Percentiles rank a stretch among this genome's conserved stretches.
phyloP scores from a whole-genome alignment of 129 eudicot genomes.

The Saposhnikovia divaricata region DNA sequence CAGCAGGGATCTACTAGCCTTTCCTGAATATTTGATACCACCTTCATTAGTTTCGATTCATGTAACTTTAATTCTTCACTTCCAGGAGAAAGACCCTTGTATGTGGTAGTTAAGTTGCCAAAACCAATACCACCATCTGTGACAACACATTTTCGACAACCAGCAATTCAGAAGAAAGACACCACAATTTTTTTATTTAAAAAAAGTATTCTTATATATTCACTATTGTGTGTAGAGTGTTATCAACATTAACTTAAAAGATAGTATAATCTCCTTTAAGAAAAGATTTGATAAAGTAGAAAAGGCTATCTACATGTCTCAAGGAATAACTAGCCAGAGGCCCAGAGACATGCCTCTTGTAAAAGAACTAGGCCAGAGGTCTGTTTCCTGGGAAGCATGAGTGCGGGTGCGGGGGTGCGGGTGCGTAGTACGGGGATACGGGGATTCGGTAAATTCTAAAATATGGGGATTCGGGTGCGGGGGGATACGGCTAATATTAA shows the following conservation, averaged over 20 bases:
- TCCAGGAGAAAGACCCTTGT: conserved; percentile 55
- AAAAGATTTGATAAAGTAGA: not conserved
- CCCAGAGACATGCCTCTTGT: conserved; percentile 41
- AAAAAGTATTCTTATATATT: not conserved
- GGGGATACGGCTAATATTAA: too few relatives aligned
- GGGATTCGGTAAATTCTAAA: too few relatives aligned
- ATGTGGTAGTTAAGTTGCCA: conserved; percentile 64
- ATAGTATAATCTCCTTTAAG: not conserved
- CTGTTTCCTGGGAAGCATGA: too few relatives aligned
- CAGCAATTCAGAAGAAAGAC: not conserved
- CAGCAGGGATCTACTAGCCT: conserved; percentile 41
- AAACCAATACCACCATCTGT: conserved; percentile 57
- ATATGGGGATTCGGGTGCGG: too few relatives aligned
- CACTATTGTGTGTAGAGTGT: not conserved
- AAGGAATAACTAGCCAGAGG: not conserved
- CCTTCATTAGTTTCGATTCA: conserved; percentile 47
- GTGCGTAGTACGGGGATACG: too few relatives aligned
- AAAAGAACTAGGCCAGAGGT: conserved; percentile 22
- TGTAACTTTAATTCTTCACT: conserved; percentile 34
- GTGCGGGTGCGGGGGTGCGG: too few relatives aligned
- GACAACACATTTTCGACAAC: conserved; percentile 8
- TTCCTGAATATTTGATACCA: conserved; percentile 45
- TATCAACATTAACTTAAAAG: not conserved
- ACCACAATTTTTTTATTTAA: not conserved
- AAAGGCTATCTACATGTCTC: not conserved